These are phyloP conservation scores for Solanum etuberosum DNA, from an alignment of 257 asterid species.

Conservation along the genomic window DNA sequence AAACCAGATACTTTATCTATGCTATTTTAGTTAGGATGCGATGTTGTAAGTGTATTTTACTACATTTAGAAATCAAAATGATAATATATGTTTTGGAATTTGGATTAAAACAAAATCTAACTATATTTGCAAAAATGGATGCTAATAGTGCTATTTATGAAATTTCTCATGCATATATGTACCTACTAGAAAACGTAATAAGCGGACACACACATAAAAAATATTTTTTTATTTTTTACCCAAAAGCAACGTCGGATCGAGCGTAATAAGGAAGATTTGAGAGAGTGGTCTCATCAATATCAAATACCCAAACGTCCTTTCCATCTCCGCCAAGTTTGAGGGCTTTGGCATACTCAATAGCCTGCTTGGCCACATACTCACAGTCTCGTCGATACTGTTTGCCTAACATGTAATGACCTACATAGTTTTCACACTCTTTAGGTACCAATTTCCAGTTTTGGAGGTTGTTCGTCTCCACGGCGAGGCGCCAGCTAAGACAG, in stretches of 20 bases:
- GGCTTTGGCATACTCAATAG: conserved; percentile 30
- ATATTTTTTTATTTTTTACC: conserved; percentile 1
- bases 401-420: conserved; percentile 58
- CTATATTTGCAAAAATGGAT: too few species aligned
- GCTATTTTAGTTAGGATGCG: neutral
- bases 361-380: conserved; percentile 27
- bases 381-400: conserved; percentile 44
- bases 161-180: too few species aligned
- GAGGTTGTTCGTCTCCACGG: conserved; percentile 49
- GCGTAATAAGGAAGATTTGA: conserved; percentile 32
- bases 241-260: conserved; percentile 30
- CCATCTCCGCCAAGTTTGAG: conserved; percentile 18
- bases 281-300: conserved; percentile 39
- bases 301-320: conserved; percentile 37
- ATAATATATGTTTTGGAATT: too few species aligned
- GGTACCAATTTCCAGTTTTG: conserved; percentile 35
- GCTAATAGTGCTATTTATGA: too few species aligned
- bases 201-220: too few species aligned
- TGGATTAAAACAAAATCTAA: too few species aligned
- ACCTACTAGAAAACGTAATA: too few species aligned
- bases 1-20: too few species aligned
- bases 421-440: conserved; percentile 25
- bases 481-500: conserved; percentile 75
- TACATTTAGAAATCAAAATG: too few species aligned
- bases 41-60: too few species aligned